Evolutionary conservation across 257 asterid species (phyloP), one percentile per base, ranked within the genome.

Genomic region (Capsicum chinense): DNA sequence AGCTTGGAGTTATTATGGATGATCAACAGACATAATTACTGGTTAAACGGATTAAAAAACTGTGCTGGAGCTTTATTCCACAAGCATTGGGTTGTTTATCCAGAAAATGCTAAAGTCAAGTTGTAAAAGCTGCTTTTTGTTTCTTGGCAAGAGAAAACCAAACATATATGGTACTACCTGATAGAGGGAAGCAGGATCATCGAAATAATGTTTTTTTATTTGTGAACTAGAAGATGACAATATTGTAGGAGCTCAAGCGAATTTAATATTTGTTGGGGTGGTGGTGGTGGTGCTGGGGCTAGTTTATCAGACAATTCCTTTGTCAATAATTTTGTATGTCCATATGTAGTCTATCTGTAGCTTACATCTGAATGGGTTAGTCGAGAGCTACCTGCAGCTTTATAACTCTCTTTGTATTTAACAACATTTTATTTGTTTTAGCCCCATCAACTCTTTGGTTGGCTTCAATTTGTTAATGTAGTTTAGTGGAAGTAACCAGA

Each of bases 51-150:
- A 26, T 71, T 78, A 14, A 7, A 54, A 54, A 26, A 54, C 81
- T 54, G 50, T 78, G 60, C 16, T 21, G 63, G 42, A 52, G 81
- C 21, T 21, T 6, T 54, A 76, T 54, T 12, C 62, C 47, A 56
- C 50, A 78, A 78, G 21, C 64, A 54, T 33, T 78, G 48, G 62
- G 64, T 54, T 78, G 50, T 4, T 54, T 78, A 33, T 56, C 9
- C 8, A 54, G 62, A 78, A 78, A 54, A 33, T 78, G 82, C 48
- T 78, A 14, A 7, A 66, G 62, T 4, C 82, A 26, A 74, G 62
- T 74, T 78, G 21, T 78, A 52, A 48, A 78, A 26, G 82, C 82
- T 54, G 82, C 47, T 4, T 26, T 76, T 76, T 76, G 63, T 12
- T 50, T 76, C 81, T 76, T 76, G 81, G 4, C 39, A 78, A 54